Evolutionary conservation across 139 green algal genomes (phyloP), one percentile per base, ranked within the genome.

Genomic region (Ettlia oleoabundans): DNA sequence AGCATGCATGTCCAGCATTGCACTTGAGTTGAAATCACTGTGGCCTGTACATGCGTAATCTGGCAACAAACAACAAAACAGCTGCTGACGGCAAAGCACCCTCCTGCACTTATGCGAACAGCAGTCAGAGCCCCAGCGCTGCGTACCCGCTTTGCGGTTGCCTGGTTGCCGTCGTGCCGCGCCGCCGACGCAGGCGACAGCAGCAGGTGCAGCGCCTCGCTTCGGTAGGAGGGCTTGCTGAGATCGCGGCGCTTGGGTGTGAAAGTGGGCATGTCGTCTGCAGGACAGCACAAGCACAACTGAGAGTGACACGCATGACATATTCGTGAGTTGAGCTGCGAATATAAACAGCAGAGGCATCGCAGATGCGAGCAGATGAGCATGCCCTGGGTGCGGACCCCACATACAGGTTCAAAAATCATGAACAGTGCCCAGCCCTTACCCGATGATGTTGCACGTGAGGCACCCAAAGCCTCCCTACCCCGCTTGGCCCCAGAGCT

Each of bases 151-250:
- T 19, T 55, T 38, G 8, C 66, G 37, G 21, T n/a, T n/a, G n/a
- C 30, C 63, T 22, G 30, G 18, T 70, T n/a, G 30, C 63, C 18
- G 63, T 33, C 30, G n/a, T 70, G 30, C 63, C 63, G 4, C 28
- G 15, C 18, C n/a, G 43, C 28, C 70, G 38, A 21, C 38, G 51
- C 32, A 4, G 76, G 63, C 22, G 76, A 82, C 62, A 82, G 61
- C 40, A 73, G 6, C 19, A 24, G 37, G 62, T 82, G 76, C 61
- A 82, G 62, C 10, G 63, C 76, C 41, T 72, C 9, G 40, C 62
- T 74, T 2, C 76, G 58, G 76, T 82, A 73, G 41, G 76, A 82
- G n/a, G 76, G 76, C 62, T 82, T 82, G 58, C 55, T 72, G 7
- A 82, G 76, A 62, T 74, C 76, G 1, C 62, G 62, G 21, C 58